Evolutionary conservation across 306 rosid species (phyloP).

Genomic region (Inga oerstediana): DNA sequence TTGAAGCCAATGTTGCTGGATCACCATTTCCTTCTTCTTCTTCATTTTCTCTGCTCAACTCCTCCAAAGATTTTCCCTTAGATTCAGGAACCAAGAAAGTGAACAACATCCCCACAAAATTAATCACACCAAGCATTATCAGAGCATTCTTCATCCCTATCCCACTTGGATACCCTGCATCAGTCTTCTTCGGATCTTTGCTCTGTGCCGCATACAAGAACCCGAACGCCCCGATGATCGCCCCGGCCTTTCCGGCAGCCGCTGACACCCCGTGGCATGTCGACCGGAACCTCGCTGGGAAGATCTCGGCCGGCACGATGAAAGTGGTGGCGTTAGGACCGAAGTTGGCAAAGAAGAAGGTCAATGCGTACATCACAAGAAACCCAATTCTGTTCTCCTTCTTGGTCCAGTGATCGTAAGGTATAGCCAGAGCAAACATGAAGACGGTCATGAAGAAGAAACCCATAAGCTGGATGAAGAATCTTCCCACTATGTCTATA

Average conservation of each 20-base stretch:
- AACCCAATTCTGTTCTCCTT: conserved; percentile 34
- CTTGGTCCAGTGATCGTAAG: conserved; percentile 41
- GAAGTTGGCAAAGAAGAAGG: conserved; percentile 59
- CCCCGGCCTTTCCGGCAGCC: conserved; percentile 45
- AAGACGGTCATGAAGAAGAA: conserved; percentile 50
- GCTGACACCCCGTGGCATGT: conserved; percentile 52
- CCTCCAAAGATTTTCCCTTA: background rate
- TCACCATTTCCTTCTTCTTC: background rate
- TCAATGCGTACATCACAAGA: conserved; percentile 41
- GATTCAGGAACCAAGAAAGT: conserved; percentile 47
- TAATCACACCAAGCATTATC: conserved; percentile 34
- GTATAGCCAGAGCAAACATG: conserved; percentile 36
- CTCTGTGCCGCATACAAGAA: conserved; percentile 52
- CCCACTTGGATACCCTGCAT: conserved; percentile 48
- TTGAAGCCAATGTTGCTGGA: too few relatives aligned
- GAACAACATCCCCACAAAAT: conserved; percentile 37
- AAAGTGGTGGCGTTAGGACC: conserved; percentile 55
- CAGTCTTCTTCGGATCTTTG: conserved; percentile 40
- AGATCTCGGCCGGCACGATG: conserved; percentile 27
- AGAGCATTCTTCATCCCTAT: conserved; percentile 52
- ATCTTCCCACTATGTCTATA: conserved; percentile 47
- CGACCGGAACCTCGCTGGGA: conserved; percentile 46
- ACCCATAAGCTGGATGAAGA: conserved; percentile 45
- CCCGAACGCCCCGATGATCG: conserved; percentile 48
- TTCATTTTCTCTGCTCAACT: too few relatives aligned